Base-by-base conservation (phyloP, 2,329 filamentous ascomycete species). In the Venturia nashicola region DNA sequence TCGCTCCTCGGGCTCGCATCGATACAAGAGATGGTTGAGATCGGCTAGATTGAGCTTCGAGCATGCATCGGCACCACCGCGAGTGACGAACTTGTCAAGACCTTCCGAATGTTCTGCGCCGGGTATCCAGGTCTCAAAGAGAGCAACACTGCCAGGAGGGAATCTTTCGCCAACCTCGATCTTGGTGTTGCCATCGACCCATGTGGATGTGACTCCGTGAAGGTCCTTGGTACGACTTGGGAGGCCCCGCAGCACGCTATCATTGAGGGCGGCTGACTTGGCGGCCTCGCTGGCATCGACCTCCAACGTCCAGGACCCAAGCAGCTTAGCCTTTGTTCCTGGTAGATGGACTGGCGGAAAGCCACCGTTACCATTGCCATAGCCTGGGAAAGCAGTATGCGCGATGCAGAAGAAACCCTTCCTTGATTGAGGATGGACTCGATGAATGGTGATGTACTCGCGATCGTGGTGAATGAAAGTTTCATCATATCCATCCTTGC, bases 111-210 rank as follows among this genome's bases (percentile, higher is more conserved):
- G 89, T 71, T 97, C 91, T 1, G 89, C 89, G 32, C 86, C 86
- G 4, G 92, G 92, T 36, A 97, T 94, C 87, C 89, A 97, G 0
- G 94, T 99, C 77, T 97, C 92, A 69, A 97, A 96, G 2, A 99
- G 79, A 2, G 92, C 91, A 68, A 99, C 96, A 68, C 91, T 96
- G 65, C 94, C 94, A 16, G 95, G 92, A 3, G 91, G 90, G 72
- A 99, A 96, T 66, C 86, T 85, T 59, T 91, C 86, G 2, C 89
- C 86, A 18, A 96, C 86, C 0, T 85, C 86, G 67, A 99, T 91
- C 64, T 86, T 82, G 1, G 91, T 93, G 69, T 91, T 86, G 57
- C 88, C 83, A 5, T 82, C 86, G 61, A 85, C 82, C n/a, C 82
- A 78, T 67, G 93, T 87, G 70, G 96, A 82, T 34, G 81, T 82